Percentiles rank a stretch among this genome's conserved stretches.
Evolutionary conservation across 75 land plant species (phyloP).

Genomic region (Pinus taeda): DNA sequence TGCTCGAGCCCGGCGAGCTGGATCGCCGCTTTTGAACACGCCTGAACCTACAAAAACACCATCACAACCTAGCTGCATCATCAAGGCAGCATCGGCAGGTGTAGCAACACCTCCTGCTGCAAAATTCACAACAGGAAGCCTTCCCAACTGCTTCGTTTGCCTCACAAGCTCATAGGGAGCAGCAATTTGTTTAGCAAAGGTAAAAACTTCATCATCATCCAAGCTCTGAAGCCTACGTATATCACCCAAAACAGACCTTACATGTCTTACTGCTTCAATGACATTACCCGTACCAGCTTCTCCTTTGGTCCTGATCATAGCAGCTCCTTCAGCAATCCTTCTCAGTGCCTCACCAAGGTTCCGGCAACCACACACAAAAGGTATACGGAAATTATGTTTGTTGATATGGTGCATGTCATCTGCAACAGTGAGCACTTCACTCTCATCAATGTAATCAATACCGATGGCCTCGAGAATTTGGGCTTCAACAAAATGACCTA

Average conservation of each 20-base stretch:
- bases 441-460: conserved; percentile 82
- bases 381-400: conserved; percentile 85
- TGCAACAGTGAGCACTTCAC: conserved; percentile 82
- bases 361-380: conserved; percentile 84
- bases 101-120: conserved; percentile 89
- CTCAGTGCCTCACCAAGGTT: conserved; percentile 72
- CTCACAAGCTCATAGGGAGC: conserved; percentile 88
- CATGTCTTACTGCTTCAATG: conserved; percentile 87
- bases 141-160: conserved; percentile 93
- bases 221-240: conserved; percentile 51
- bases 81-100: conserved; percentile 89
- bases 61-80: conserved; percentile 98
- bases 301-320: conserved; percentile 91
- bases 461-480: conserved; percentile 83
- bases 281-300: conserved; percentile 93
- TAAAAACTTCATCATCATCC: conserved; percentile 77
- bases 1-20: conserved; percentile 62
- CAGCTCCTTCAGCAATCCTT: conserved; percentile 72
- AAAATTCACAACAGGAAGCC: conserved; percentile 83
- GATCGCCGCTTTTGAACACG: conserved; percentile 92
- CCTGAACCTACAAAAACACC: conserved; percentile 97
- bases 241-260: conserved; percentile 68
- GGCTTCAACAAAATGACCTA: conserved; percentile 87
- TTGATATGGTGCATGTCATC: conserved; percentile 87
- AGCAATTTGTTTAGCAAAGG: conserved; percentile 62